These are phyloP conservation scores for Misopates orontium DNA, from an alignment of 257 asterid species.

Conservation along the genomic window DNA sequence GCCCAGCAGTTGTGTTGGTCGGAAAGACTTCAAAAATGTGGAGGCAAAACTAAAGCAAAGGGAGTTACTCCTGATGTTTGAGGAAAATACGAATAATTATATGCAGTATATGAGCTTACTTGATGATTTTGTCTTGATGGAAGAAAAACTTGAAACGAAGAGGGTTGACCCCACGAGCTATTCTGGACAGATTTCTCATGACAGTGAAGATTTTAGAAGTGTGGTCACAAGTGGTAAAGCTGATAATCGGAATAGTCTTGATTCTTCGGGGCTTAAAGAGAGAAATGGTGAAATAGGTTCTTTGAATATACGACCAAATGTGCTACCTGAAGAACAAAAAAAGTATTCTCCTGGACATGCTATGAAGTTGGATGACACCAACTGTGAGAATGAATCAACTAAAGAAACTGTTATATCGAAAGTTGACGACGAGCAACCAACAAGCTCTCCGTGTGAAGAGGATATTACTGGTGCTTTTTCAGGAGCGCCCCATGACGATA, in stretches of 20 bases:
- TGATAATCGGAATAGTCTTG: neutral
- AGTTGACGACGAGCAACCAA: conserved; percentile 44
- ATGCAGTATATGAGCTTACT: conserved; percentile 37
- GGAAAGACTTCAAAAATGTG: conserved; percentile 40
- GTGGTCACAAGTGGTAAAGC: conserved; percentile 41
- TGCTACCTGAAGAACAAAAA: conserved; percentile 36
- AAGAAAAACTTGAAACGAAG: conserved; percentile 64
- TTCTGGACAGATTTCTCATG: conserved; percentile 60
- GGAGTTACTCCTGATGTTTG: conserved; percentile 56
- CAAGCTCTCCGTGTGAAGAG: conserved; percentile 23
- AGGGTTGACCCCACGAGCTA: conserved; percentile 81
- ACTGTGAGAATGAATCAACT: conserved; percentile 29
- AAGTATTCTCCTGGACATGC: conserved; percentile 19
- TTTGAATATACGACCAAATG: conserved; percentile 34
- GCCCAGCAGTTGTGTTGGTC: conserved; percentile 45
- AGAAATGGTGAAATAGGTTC: conserved; percentile 34
- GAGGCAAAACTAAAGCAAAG: conserved; percentile 47
- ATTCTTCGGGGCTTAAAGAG: conserved; percentile 47
- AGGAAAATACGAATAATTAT: conserved; percentile 40
- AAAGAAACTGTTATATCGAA: conserved; percentile 29
- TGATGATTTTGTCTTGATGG: conserved; percentile 35
- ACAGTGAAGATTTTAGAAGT: conserved; percentile 71
- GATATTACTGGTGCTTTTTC: conserved; percentile 24
- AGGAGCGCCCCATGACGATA: conserved; percentile 19
- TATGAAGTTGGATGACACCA: conserved; percentile 32